These are phyloP conservation scores for Lantana camara DNA, from an alignment of 257 asterid genomes.

Conservation along the genomic window DNA sequence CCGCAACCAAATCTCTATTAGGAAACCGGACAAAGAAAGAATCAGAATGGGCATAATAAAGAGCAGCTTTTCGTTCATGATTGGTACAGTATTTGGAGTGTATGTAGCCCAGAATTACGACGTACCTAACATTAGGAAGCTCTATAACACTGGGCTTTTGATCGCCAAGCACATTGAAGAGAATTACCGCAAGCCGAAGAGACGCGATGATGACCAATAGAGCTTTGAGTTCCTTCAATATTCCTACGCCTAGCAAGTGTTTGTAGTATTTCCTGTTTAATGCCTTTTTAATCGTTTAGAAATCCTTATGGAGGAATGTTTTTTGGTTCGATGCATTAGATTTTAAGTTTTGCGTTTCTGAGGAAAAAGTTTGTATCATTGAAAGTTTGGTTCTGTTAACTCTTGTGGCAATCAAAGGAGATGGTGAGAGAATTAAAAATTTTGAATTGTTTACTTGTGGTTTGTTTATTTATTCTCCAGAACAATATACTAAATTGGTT, in stretches of 20 bases:
- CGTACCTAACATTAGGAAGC: constrained; percentile 71
- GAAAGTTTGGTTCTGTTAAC: constrained; percentile 11
- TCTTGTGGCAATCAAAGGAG: constrained; percentile 23
- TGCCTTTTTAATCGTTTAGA: background rate
- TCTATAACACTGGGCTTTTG: constrained; percentile 48
- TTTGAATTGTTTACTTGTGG: background rate
- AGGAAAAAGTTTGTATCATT: background rate
- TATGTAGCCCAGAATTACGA: constrained; percentile 84
- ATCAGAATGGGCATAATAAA: constrained; percentile 43
- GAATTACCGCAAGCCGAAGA: constrained; percentile 79
- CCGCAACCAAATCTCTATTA: background rate
- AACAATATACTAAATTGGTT: background rate
- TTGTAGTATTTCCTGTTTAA: constrained; percentile 20
- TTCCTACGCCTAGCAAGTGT: constrained; percentile 22
- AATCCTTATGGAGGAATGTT: background rate
- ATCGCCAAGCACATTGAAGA: constrained; percentile 68
- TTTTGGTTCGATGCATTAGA: constrained; percentile 1
- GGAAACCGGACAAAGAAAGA: background rate
- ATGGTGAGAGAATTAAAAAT: background rate
- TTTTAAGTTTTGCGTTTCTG: background rate
- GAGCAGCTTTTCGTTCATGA: constrained; percentile 55
- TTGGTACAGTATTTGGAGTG: constrained; percentile 64
- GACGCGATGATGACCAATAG: constrained; percentile 47
- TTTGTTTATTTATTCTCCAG: background rate
- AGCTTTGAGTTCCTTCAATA: background rate